Evolutionary conservation across 768 basidiomycete species (phyloP), one percentile per base, ranked within the genome.

Genomic region (Suillus tomentosus): DNA sequence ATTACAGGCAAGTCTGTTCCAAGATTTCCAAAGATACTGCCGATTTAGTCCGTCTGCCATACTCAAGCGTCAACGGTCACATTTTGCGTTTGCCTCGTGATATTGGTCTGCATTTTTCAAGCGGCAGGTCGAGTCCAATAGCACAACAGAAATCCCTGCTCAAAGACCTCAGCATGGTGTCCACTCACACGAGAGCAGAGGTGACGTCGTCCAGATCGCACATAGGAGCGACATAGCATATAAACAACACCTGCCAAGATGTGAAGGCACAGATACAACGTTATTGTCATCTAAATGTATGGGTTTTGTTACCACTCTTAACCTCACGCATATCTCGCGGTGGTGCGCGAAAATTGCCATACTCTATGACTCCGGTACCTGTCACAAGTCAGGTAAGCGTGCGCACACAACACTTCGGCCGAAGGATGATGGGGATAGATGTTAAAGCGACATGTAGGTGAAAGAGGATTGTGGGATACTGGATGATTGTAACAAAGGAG

Each of bases 291-390:
- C 81, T 87, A 79, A 90, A 91, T 22, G 88, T 89, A 77, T 81
- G 78, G 45, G 89, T 88, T 76, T 85, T 84, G 73, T 91, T 91
- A 54, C 90, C 90, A 64, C 84, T 82, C 74, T 83, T 89, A 60
- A 88, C 69, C 66, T 90, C 87, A 65, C 85, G 85, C 63, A 85
- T 79, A 39, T 87, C 87, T 70, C 82, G 85, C 0, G 88, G 90
- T 24, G 87, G 85, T 24, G 84, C 84, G 64, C 84, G 85, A 79
- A 91, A 89, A 70, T 86, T 79, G 24, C 85, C 85, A 64, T 84
- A 82, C 61, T 76, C 70, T 15, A 74, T 63, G 54, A 66, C 69
- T 50, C 79, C 82, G 11, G 71, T 57, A 64, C 79, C 84, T 84
- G 64, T 19, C 61, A 66, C 66, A 60, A 54, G 43, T 31, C 63